Percentiles rank a stretch among this genome's conserved stretches.
These are phyloP conservation scores for Acrocalymma vagum DNA, from an alignment of 2,329 filamentous ascomycete genomes.

Conservation along the genomic window DNA sequence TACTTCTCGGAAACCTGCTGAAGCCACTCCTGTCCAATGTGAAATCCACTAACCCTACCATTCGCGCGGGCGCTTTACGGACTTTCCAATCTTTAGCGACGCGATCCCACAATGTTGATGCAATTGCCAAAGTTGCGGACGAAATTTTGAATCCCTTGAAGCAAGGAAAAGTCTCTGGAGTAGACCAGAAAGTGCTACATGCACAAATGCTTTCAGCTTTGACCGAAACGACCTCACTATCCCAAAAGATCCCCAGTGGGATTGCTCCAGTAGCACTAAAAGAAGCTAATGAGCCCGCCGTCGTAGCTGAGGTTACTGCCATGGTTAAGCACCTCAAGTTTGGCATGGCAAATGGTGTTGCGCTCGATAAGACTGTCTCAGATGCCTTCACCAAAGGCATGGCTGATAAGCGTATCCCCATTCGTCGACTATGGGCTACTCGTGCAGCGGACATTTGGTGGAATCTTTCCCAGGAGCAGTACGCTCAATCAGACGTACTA, in stretches of 20 bases:
- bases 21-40: slow-evolving; percentile 90
- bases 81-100: slow-evolving; percentile 77
- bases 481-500: slow-evolving; percentile 57
- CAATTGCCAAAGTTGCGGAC: slow-evolving; percentile 73
- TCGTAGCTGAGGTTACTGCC: slow-evolving; percentile 77
- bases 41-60: slow-evolving; percentile 84
- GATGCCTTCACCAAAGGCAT: slow-evolving; percentile 84
- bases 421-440: slow-evolving; percentile 82
- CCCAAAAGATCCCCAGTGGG: slow-evolving; percentile 71
- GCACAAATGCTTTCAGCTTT: slow-evolving; percentile 76
- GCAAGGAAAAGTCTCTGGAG: slow-evolving; percentile 80
- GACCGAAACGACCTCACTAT: slow-evolving; percentile 64
- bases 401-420: slow-evolving; percentile 81
- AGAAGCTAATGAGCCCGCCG: slow-evolving; percentile 86
- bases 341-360: slow-evolving; percentile 67
- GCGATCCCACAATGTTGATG: slow-evolving; percentile 65
- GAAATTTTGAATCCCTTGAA: slow-evolving; percentile 85
- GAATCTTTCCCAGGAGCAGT: slow-evolving; percentile 57
- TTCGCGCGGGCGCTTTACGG: slow-evolving; percentile 77
- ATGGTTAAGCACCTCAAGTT: slow-evolving; percentile 72
- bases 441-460: slow-evolving; percentile 76
- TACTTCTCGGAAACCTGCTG: slow-evolving; percentile 75
- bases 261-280: slow-evolving; percentile 77
- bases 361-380: slow-evolving; percentile 71
- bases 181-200: slow-evolving; percentile 85